Percentiles rank a stretch among this genome's conserved stretches.
phyloP scores from a whole-genome alignment of 2,329 filamentous ascomycete species.

The Fusarium stilboides region DNA sequence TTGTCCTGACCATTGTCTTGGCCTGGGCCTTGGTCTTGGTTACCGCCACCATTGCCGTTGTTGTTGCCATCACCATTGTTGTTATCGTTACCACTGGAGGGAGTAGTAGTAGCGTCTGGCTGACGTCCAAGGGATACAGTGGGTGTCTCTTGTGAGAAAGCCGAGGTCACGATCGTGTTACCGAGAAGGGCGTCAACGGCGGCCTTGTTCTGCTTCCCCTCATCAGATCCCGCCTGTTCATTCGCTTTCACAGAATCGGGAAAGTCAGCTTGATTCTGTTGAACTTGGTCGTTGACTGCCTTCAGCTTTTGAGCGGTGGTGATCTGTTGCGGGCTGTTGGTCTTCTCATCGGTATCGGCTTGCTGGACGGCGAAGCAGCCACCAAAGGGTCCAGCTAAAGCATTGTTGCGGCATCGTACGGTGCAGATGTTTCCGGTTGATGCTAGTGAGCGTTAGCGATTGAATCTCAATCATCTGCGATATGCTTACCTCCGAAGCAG shows the following conservation, averaged over 20 bases:
- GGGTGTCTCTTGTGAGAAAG: slow-evolving; percentile 55
- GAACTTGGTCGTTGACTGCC: slow-evolving; percentile 64
- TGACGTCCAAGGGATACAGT: slow-evolving; percentile 41
- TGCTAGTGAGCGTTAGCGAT: slow-evolving; percentile 48
- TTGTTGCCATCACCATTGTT: slow-evolving; percentile 27
- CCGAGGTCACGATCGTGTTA: slow-evolving; percentile 48
- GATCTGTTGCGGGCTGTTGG: slow-evolving; percentile 63
- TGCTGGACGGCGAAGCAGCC: slow-evolving; percentile 73
- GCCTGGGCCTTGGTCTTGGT: background rate
- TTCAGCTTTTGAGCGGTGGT: slow-evolving; percentile 62
- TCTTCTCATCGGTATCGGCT: slow-evolving; percentile 58
- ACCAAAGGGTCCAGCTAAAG: slow-evolving; percentile 70
- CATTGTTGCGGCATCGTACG: slow-evolving; percentile 72
- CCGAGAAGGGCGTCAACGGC: slow-evolving; percentile 58
- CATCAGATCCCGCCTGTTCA: slow-evolving; percentile 55
- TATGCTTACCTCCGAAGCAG: slow-evolving; percentile 65
- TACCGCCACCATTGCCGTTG: background rate
- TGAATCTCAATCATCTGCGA: background rate
- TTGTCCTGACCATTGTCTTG: background rate
- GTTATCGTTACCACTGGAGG: slow-evolving; percentile 9
- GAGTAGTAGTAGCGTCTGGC: slow-evolving; percentile 12
- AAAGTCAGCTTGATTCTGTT: slow-evolving; percentile 67
- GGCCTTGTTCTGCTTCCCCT: slow-evolving; percentile 52
- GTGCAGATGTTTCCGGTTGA: slow-evolving; percentile 73
- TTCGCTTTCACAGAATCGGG: slow-evolving; percentile 59